These are phyloP conservation scores for Aspergillus cristatus DNA, from an alignment of 495 filamentous ascomycete species.

Conservation along the genomic window DNA sequence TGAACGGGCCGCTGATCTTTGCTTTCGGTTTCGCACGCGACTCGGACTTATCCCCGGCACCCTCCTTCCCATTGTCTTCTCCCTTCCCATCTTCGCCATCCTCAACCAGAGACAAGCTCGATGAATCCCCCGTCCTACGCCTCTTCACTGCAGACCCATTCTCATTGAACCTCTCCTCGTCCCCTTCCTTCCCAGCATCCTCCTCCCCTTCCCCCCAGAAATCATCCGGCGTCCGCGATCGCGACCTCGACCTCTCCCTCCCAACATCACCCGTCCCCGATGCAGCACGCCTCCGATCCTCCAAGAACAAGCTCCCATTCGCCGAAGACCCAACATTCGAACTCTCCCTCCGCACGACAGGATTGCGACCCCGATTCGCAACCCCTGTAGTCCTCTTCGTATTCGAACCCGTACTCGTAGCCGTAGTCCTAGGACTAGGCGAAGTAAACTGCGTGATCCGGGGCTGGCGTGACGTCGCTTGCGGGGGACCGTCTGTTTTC, in stretches of 20 bases:
- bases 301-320: constrained; percentile 34
- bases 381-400: no score
- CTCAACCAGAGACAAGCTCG: constrained; percentile 4
- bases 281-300: constrained; percentile 25
- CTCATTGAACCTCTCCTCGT: constrained; percentile 21
- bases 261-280: background rate
- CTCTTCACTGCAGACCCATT: constrained; percentile 24
- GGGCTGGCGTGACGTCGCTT: constrained; percentile 24
- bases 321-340: constrained; percentile 11
- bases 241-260: constrained; percentile 1
- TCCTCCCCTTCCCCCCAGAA: constrained; percentile 26
- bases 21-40: constrained; percentile 8
- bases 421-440: background rate
- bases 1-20: constrained; percentile 43
- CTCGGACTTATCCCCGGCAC: no score
- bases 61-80: background rate
- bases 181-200: no score
- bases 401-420: constrained; percentile 13
- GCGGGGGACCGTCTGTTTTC: constrained; percentile 48
- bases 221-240: constrained; percentile 28
- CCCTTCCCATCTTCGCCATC: constrained; percentile 11
- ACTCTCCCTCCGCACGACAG: constrained; percentile 8
- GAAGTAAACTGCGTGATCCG: constrained; percentile 34
- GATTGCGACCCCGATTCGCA: no score
- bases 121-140: constrained; percentile 27